Evolutionary conservation across 148 eudicot species (phyloP).

Genomic region (Fagopyrum tataricum): DNA sequence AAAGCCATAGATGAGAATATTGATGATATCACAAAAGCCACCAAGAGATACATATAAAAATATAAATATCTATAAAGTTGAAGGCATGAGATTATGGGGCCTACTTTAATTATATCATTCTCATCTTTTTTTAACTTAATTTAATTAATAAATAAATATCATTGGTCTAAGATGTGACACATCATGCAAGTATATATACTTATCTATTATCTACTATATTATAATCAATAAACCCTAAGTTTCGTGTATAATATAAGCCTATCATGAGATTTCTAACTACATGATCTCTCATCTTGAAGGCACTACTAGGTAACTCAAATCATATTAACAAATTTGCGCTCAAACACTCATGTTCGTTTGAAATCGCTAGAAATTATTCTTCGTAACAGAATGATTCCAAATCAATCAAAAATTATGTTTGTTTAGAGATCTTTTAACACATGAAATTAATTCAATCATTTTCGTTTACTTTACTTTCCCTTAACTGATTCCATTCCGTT

Average conservation of each 20-base stretch:
- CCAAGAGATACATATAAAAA: not conserved
- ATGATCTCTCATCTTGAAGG: too few relatives aligned
- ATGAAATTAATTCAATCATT: too few relatives aligned
- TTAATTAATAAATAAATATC: not conserved
- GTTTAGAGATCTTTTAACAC: too few relatives aligned
- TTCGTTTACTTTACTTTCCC: too few relatives aligned
- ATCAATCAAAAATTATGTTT: too few relatives aligned
- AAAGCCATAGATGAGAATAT: conserved; percentile 9
- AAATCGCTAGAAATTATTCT: too few relatives aligned
- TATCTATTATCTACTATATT: not conserved
- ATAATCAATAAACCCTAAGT: not conserved
- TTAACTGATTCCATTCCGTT: too few relatives aligned
- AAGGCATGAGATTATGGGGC: conserved; percentile 13
- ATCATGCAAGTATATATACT: not conserved
- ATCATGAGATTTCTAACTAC: not conserved
- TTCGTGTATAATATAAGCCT: not conserved
- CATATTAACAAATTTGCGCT: too few relatives aligned
- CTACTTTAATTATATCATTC: conserved; percentile 12
- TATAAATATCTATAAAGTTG: not conserved
- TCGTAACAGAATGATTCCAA: too few relatives aligned
- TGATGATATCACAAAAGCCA: conserved; percentile 12
- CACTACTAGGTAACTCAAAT: too few relatives aligned
- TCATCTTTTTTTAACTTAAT: not conserved
- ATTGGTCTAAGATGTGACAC: conserved; percentile 1
- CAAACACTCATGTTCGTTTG: too few relatives aligned